phyloP scores from a whole-genome alignment of 139 green algal species.

The Chlorella ohadii region DNA sequence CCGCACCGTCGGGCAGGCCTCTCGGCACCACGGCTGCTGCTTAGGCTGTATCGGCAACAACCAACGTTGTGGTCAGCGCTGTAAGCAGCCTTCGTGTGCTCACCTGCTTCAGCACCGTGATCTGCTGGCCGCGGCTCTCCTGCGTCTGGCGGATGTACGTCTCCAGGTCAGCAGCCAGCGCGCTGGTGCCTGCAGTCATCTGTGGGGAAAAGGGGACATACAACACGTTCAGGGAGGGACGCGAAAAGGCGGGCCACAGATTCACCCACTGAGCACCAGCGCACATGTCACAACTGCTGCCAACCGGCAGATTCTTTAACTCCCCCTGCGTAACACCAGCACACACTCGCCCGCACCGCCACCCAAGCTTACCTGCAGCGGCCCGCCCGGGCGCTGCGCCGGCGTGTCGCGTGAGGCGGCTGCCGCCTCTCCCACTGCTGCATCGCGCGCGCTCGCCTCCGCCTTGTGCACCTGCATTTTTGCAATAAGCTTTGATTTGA shows the following conservation, averaged over 20 bases:
- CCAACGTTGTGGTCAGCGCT: too few species aligned
- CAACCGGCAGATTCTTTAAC: not conserved
- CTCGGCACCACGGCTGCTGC: too few species aligned
- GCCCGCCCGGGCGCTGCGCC: slow-evolving; percentile 22
- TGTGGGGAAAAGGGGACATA: not conserved
- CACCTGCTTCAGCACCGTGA: slow-evolving; percentile 72
- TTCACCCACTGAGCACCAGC: too few species aligned
- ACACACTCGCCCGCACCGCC: too few species aligned
- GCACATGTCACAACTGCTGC: not conserved
- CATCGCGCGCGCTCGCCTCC: slow-evolving; percentile 25
- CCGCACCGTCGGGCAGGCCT: too few species aligned
- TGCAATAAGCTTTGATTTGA: too few species aligned
- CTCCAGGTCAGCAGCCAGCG: slow-evolving; percentile 57
- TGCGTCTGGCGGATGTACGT: slow-evolving; percentile 52
- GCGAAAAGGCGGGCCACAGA: too few species aligned
- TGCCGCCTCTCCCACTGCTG: slow-evolving; percentile 4
- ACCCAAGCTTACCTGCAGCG: slow-evolving; percentile 35
- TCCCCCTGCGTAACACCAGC: not conserved
- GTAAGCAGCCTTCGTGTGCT: not conserved
- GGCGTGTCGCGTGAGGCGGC: not conserved
- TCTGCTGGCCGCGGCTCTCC: slow-evolving; percentile 34
- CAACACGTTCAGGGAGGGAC: too few species aligned
- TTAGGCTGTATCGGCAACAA: too few species aligned
- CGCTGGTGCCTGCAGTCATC: slow-evolving; percentile 39
- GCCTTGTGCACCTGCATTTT: slow-evolving; percentile 8